Conservation (phyloP, 1,284 basidiomycete genomes). For the Ustilago xerochloae region DNA sequence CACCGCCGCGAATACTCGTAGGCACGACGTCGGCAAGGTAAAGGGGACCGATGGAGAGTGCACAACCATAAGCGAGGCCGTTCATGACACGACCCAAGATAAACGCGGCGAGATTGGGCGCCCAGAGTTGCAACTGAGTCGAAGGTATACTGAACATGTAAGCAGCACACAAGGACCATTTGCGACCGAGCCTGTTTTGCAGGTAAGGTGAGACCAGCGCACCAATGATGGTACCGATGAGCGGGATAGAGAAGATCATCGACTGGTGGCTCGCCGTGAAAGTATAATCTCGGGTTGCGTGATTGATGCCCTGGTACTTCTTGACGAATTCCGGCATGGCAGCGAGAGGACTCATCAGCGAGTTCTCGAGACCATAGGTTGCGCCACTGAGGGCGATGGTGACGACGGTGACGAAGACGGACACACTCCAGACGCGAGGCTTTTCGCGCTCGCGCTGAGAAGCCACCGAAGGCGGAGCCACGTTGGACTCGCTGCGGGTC, state of each 20-base stretch:
- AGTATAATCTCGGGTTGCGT: constrained; percentile 40
- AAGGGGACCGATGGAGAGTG: constrained; percentile 52
- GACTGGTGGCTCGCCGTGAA: constrained; percentile 55
- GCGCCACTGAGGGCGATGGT: constrained; percentile 49
- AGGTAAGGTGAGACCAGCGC: constrained; percentile 45
- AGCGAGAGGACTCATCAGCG: constrained; percentile 55
- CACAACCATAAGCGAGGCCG: constrained; percentile 52
- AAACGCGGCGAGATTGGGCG: constrained; percentile 56
- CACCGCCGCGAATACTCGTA: constrained; percentile 51
- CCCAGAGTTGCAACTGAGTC: constrained; percentile 56
- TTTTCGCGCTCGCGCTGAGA: neutral
- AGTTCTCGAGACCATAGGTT: constrained; percentile 54
- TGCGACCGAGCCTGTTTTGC: constrained; percentile 52
- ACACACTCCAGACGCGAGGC: constrained; percentile 33
- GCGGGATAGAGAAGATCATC: constrained; percentile 56
- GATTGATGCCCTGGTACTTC: constrained; percentile 53
- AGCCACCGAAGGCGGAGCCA: neutral
- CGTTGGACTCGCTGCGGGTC: constrained; percentile 3
- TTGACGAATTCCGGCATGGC: constrained; percentile 54
- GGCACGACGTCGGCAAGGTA: constrained; percentile 58
- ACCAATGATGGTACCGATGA: constrained; percentile 55
- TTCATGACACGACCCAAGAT: constrained; percentile 58
- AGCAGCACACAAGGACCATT: constrained; percentile 49
- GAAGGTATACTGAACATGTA: constrained; percentile 55
- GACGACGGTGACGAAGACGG: constrained; percentile 42